These are phyloP conservation scores for Hanseniaspora meyeri DNA, from an alignment of 805 yeast species.

Conservation along the genomic window DNA sequence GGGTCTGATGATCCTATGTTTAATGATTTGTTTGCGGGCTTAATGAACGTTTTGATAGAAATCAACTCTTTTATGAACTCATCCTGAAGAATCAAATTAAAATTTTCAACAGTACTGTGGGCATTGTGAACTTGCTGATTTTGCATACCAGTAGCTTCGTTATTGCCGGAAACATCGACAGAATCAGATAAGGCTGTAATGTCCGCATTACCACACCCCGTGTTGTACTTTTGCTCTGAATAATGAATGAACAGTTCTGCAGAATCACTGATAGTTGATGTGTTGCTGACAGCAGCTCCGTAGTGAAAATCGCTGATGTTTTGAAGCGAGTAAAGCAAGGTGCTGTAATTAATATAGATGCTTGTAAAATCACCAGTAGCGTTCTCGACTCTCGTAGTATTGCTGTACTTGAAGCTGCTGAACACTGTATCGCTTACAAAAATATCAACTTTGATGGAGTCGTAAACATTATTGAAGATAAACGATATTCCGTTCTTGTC, in stretches of 20 bases:
- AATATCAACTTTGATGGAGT: slow-evolving; percentile 10
- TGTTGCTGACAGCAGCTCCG: background rate
- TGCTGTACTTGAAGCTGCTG: slow-evolving; percentile 1
- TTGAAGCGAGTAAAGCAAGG: slow-evolving; percentile 8
- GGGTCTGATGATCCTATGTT: background rate
- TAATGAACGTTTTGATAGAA: slow-evolving; percentile 1
- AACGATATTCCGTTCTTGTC: slow-evolving; percentile 9
- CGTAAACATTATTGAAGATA: slow-evolving; percentile 8
- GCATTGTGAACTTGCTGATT: background rate
- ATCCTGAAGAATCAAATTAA: slow-evolving; percentile 11
- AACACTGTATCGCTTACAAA: slow-evolving; percentile 9
- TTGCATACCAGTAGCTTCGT: background rate
- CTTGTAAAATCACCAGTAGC: background rate
- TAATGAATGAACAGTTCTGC: slow-evolving; percentile 10
- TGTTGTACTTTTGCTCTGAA: background rate
- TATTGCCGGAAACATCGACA: background rate
- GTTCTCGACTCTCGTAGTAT: background rate
- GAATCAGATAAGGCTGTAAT: background rate
- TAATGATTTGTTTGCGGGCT: background rate
- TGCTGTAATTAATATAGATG: slow-evolving; percentile 9
- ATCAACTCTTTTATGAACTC: slow-evolving; percentile 4
- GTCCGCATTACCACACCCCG: background rate
- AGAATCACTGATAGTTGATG: background rate
- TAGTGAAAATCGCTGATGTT: background rate
- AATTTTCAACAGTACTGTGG: background rate